Evolutionary conservation across 257 asterid species (phyloP).

Genomic region (Nicotiana attenuata): DNA sequence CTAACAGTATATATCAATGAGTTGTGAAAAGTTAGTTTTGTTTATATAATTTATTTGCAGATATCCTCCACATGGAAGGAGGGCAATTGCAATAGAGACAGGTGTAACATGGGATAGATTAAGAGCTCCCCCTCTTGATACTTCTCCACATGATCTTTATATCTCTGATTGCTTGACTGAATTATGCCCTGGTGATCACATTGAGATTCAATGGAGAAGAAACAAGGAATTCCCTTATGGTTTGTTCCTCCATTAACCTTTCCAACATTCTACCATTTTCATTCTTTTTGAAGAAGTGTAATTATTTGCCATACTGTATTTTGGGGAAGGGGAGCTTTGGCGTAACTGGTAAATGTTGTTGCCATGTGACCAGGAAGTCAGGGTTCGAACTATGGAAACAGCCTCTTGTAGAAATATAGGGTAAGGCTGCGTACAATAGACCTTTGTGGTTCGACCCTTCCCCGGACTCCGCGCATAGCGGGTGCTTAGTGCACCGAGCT

Average conservation of each 20-base stretch:
- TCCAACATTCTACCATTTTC: background rate
- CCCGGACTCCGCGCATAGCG: no score
- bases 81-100: conserved; percentile 54
- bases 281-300: background rate
- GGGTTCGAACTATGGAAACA: no score
- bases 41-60: conserved; percentile 24
- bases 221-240: conserved; percentile 86
- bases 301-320: background rate
- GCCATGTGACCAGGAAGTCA: no score
- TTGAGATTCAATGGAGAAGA: conserved; percentile 93
- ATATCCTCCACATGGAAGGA: conserved; percentile 81
- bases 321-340: no score
- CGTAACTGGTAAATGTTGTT: no score
- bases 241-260: conserved; percentile 25
- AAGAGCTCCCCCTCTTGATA: conserved; percentile 62
- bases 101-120: conserved; percentile 82
- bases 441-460: no score
- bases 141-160: conserved; percentile 61
- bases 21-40: background rate
- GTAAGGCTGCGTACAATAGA: no score
- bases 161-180: conserved; percentile 65
- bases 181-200: conserved; percentile 68
- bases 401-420: no score
- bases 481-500: no score
- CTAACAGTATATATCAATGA: background rate